These are phyloP conservation scores for Colletotrichum agaves DNA, from an alignment of 2,329 filamentous ascomycete species.

Conservation along the genomic window DNA sequence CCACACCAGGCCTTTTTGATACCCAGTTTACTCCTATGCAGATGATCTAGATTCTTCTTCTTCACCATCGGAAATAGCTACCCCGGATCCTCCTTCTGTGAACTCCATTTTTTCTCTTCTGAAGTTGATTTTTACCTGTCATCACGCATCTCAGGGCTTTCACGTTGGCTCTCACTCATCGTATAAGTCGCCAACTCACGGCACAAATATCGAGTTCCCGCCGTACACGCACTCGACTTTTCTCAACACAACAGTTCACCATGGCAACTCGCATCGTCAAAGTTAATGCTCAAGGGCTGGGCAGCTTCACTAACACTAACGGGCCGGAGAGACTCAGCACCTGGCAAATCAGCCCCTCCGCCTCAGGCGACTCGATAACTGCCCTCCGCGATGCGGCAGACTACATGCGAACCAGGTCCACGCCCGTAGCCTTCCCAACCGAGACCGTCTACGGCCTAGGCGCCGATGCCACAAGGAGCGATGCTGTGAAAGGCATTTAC, in stretches of 20 bases:
- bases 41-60: conserved; percentile 16
- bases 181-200: conserved; percentile 35
- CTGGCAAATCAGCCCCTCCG: conserved; percentile 53
- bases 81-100: conserved; percentile 24
- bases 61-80: conserved; percentile 14
- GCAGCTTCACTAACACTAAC: conserved; percentile 46
- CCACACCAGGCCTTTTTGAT: conserved; percentile 34
- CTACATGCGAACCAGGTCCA: conserved; percentile 71
- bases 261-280: conserved; percentile 56
- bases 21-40: conserved; percentile 20
- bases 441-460: conserved; percentile 98
- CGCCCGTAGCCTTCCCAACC: conserved; percentile 93
- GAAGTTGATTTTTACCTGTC: neutral
- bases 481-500: conserved; percentile 91
- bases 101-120: neutral
- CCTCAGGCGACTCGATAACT: conserved; percentile 46
- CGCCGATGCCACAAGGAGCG: conserved; percentile 90
- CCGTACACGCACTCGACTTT: neutral
- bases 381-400: conserved; percentile 72
- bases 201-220: neutral
- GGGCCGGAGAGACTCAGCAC: conserved; percentile 50
- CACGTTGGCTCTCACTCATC: conserved; percentile 24
- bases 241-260: conserved; percentile 15
- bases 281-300: conserved; percentile 48
- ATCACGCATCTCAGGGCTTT: neutral